phyloP scores from a whole-genome alignment of 2,329 filamentous ascomycete species.

The Talaromyces pinophilus region DNA sequence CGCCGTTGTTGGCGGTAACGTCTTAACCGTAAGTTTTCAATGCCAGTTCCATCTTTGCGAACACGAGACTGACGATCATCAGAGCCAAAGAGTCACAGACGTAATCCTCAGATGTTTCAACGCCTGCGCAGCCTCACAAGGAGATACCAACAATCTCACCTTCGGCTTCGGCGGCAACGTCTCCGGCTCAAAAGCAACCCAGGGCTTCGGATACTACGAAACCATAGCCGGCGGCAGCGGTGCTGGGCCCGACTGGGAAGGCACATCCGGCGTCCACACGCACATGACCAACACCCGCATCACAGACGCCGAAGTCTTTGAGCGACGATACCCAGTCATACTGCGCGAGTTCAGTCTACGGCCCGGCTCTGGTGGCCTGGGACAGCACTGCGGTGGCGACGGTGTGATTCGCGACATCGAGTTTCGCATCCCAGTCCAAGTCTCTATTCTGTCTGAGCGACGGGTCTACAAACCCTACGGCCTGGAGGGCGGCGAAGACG shows the following conservation, averaged over 20 bases:
- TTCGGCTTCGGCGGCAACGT: constrained; percentile 73
- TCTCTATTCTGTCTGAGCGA: constrained; percentile 72
- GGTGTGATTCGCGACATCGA: constrained; percentile 79
- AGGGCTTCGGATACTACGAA: constrained; percentile 79
- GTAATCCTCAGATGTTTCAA: constrained; percentile 75
- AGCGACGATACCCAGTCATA: constrained; percentile 73
- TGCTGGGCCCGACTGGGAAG: constrained; percentile 71
- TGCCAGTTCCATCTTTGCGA: not conserved
- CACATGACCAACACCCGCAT: constrained; percentile 88
- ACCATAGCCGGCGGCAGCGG: constrained; percentile 78
- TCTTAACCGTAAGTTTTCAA: constrained; percentile 58
- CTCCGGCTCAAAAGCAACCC: constrained; percentile 53
- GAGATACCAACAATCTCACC: constrained; percentile 76
- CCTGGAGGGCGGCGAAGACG: constrained; percentile 76
- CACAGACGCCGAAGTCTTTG: constrained; percentile 77
- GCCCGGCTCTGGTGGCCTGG: constrained; percentile 62
- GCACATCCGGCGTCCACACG: constrained; percentile 73
- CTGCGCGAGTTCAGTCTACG: constrained; percentile 69
- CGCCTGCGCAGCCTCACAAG: constrained; percentile 73
- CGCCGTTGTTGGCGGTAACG: constrained; percentile 77
- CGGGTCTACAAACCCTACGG: constrained; percentile 76
- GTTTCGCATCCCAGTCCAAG: constrained; percentile 74
- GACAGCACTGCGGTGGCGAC: constrained; percentile 70
- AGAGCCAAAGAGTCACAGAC: constrained; percentile 71
- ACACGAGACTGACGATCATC: not conserved